A percentile compares a stretch with the other conserved stretches of the same genome.
phyloP scores from a whole-genome alignment of 1,139 yeast species.

The Tardiomyces blankii region DNA sequence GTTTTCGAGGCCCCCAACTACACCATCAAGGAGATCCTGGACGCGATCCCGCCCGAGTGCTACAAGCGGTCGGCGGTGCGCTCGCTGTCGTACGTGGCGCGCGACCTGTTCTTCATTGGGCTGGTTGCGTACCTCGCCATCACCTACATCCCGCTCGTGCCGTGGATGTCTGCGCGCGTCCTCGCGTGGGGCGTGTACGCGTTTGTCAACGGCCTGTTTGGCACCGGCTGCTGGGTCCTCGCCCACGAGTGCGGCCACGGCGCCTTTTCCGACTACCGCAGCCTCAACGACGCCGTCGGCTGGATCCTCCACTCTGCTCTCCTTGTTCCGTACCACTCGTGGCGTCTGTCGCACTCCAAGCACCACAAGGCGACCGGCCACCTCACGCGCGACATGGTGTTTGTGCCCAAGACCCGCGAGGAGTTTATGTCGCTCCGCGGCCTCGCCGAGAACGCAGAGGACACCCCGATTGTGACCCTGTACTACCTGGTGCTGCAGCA shows the following conservation, averaged over 20 bases:
- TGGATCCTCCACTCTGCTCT: slow-evolving; percentile 74
- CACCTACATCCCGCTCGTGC: slow-evolving; percentile 42
- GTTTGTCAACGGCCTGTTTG: slow-evolving; percentile 50
- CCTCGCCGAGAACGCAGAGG: slow-evolving; percentile 50
- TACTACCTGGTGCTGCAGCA: slow-evolving; percentile 53
- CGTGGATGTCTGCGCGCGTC: slow-evolving; percentile 35
- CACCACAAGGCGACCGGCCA: slow-evolving; percentile 88
- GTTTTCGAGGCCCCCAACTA: slow-evolving; percentile 63
- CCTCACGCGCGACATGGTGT: slow-evolving; percentile 71
- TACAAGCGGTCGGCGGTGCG: slow-evolving; percentile 50
- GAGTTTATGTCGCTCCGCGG: slow-evolving; percentile 32
- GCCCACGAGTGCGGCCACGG: slow-evolving; percentile 92
- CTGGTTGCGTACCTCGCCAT: slow-evolving; percentile 43
- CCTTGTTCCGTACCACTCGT: slow-evolving; percentile 75
- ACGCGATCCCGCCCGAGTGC: slow-evolving; percentile 66
- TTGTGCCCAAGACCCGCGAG: slow-evolving; percentile 59
- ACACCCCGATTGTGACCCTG: slow-evolving; percentile 59
- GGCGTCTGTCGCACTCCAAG: slow-evolving; percentile 75
- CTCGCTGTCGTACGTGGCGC: slow-evolving; percentile 51
- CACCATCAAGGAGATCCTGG: slow-evolving; percentile 60
- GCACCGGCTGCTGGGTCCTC: slow-evolving; percentile 75
- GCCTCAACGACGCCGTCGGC: slow-evolving; percentile 65
- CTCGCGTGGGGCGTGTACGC: slow-evolving; percentile 51
- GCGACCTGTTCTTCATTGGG: slow-evolving; percentile 49
- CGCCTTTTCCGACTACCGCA: slow-evolving; percentile 63